Conservation (phyloP, 2,329 filamentous ascomycete genomes). For the Xylaria arbuscula region DNA sequence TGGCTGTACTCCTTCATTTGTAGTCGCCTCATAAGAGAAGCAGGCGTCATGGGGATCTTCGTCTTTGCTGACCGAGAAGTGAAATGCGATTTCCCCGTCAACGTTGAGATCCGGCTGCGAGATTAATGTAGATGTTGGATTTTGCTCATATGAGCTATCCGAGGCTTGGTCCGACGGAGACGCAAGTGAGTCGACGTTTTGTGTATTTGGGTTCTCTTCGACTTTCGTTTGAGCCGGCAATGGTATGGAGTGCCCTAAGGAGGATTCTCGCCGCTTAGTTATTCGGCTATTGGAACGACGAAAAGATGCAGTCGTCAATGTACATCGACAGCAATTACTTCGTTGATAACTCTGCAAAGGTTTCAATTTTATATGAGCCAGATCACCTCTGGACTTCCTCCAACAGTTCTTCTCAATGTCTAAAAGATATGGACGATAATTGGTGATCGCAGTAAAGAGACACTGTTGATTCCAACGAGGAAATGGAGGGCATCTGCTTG, state of each 20-base stretch:
- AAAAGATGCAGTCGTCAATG: not conserved
- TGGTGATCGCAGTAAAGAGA: not conserved
- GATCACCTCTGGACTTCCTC: not conserved
- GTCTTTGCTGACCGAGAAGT: not conserved
- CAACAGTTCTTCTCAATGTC: not conserved
- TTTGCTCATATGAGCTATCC: conserved; percentile 21
- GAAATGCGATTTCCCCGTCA: conserved; percentile 9
- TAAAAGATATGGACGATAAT: not conserved
- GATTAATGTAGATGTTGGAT: not conserved
- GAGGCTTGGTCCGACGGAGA: not conserved
- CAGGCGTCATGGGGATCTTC: no score
- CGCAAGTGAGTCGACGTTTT: not conserved
- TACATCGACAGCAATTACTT: not conserved
- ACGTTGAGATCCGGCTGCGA: not conserved
- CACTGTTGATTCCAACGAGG: not conserved
- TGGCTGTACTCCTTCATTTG: not conserved
- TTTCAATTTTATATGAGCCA: not conserved
- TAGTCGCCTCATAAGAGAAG: not conserved
- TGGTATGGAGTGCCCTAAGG: no score
- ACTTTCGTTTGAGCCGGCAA: not conserved
- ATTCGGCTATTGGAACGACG: not conserved
- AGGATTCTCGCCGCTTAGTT: conserved; percentile 7
- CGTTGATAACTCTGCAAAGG: not conserved
- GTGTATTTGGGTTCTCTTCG: not conserved
- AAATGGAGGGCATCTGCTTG: not conserved